Evolutionary conservation across 805 yeast species (phyloP), one percentile per base, ranked within the genome.

Genomic region (Yamadazyma nakazawae): DNA sequence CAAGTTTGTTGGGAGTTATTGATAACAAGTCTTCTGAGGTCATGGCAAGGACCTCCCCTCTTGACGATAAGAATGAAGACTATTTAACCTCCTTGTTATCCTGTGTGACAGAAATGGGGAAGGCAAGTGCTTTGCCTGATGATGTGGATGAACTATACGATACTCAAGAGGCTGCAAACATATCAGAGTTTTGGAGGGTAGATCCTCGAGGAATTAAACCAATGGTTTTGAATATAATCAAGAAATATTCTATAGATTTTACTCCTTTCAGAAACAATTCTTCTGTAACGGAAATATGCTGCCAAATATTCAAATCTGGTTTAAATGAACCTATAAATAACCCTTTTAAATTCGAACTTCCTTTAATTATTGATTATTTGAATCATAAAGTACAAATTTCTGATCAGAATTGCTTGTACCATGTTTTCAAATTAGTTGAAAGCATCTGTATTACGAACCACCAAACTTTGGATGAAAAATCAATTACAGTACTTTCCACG

Each of bases 101-200:
- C 12, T 85, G 89, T 57, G 61, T 89, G 0, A 74, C 75, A n/a
- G 87, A 84, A 44, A 67, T 88, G 3, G 94, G 89, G 0, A 84
- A 82, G 46, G 88, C 90, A 0, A 62, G 85, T 57, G 79, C 79
- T 42, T 62, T 77, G 2, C 83, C 88, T 0, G 88, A 82, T 24
- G 75, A 69, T 19, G 66, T 69, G 2, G 74, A 69, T 36, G 76
- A 71, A 10, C 63, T 63, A 18, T 66, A 63, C 36, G 66, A 67
- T 19, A 55, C 52, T 7, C 68, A 63, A 13, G 72, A 74, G 42
- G 49, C 59, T 18, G 64, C 62, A 21, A 35, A 43, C 4, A 49
- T 49, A 16, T 53, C 59, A 40, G 55, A 56, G 17, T 80, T 69
- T 55, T 81, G 88, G 85, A 37, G 47, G 0, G 49, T 56, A 12